These are phyloP conservation scores for Saturnispora galanensis DNA, from an alignment of 805 yeast species.

Conservation along the genomic window DNA sequence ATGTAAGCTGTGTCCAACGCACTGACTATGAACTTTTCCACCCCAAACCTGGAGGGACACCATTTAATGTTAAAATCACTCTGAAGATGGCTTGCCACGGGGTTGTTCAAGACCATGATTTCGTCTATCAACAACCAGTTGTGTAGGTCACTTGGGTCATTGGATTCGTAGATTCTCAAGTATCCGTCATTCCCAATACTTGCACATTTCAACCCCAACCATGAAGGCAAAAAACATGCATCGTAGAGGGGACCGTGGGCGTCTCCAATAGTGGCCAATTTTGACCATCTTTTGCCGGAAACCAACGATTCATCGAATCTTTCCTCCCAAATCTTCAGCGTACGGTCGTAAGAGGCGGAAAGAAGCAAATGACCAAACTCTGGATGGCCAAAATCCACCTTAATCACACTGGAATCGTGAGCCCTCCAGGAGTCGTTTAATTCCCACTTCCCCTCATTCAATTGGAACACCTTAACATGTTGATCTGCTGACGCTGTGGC, in stretches of 20 bases:
- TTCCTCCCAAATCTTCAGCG: constrained; percentile 88
- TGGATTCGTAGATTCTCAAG: constrained; percentile 73
- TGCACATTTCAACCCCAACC: constrained; percentile 71
- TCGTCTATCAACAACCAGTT: constrained; percentile 76
- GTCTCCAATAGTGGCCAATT: constrained; percentile 70
- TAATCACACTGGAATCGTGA: constrained; percentile 79
- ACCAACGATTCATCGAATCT: constrained; percentile 64
- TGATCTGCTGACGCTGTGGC: constrained; percentile 96
- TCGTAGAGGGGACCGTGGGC: constrained; percentile 83
- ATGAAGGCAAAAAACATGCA: constrained; percentile 82
- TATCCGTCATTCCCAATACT: constrained; percentile 86
- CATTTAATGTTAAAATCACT: constrained; percentile 79
- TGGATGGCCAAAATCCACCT: constrained; percentile 89
- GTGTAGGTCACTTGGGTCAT: constrained; percentile 81
- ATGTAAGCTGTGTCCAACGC: constrained; percentile 83
- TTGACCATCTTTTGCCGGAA: constrained; percentile 78
- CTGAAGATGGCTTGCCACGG: constrained; percentile 74
- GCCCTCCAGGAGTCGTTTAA: constrained; percentile 90
- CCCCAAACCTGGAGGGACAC: constrained; percentile 80
- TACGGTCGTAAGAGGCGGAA: constrained; percentile 82
- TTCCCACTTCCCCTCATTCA: constrained; percentile 64
- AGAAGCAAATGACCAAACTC: constrained; percentile 84
- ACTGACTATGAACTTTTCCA: constrained; percentile 73
- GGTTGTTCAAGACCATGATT: constrained; percentile 51
- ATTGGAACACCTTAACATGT: constrained; percentile 79